Evolutionary conservation across 108 stramenopile genomes (phyloP).

Genomic region (Cyclotella cryptica): DNA sequence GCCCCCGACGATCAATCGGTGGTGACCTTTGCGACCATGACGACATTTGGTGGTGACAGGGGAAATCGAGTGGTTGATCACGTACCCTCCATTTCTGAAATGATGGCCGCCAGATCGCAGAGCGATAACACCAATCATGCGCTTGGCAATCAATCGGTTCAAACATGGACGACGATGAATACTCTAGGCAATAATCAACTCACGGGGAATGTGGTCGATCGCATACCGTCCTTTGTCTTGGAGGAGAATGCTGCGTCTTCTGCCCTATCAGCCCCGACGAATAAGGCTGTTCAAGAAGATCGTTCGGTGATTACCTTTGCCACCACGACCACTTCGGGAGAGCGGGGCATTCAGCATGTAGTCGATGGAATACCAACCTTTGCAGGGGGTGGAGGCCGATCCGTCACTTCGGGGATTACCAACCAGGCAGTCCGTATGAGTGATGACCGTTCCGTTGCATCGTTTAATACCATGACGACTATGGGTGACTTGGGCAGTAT

Average conservation of each 20-base stretch:
- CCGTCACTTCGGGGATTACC: slow-evolving; percentile 47
- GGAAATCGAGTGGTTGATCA: slow-evolving; percentile 44
- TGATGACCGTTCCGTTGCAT: slow-evolving; percentile 45
- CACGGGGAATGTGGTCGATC: slow-evolving; percentile 49
- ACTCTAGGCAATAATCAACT: slow-evolving; percentile 36
- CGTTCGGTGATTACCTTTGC: slow-evolving; percentile 39
- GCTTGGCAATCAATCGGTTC: slow-evolving; percentile 36
- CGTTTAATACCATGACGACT: slow-evolving; percentile 49
- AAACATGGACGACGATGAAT: slow-evolving; percentile 49
- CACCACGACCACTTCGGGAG: slow-evolving; percentile 29
- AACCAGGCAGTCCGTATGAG: slow-evolving; percentile 40
- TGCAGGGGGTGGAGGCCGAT: slow-evolving; percentile 45
- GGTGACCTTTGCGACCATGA: slow-evolving; percentile 53
- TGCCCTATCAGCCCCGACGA: slow-evolving; percentile 30
- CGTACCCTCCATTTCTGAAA: slow-evolving; percentile 34
- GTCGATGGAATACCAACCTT: slow-evolving; percentile 51
- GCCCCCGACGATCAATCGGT: slow-evolving; percentile 52
- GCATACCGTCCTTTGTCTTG: slow-evolving; percentile 20
- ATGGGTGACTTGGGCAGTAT: slow-evolving; percentile 33
- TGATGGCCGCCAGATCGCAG: background rate
- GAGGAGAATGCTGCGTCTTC: slow-evolving; percentile 14
- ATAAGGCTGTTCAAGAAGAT: slow-evolving; percentile 38
- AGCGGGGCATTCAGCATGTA: slow-evolving; percentile 45
- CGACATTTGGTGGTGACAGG: slow-evolving; percentile 34
- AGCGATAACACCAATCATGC: slow-evolving; percentile 30